These are phyloP conservation scores for Fusarium buxicola DNA, from an alignment of 2,329 filamentous ascomycete genomes.

Conservation along the genomic window DNA sequence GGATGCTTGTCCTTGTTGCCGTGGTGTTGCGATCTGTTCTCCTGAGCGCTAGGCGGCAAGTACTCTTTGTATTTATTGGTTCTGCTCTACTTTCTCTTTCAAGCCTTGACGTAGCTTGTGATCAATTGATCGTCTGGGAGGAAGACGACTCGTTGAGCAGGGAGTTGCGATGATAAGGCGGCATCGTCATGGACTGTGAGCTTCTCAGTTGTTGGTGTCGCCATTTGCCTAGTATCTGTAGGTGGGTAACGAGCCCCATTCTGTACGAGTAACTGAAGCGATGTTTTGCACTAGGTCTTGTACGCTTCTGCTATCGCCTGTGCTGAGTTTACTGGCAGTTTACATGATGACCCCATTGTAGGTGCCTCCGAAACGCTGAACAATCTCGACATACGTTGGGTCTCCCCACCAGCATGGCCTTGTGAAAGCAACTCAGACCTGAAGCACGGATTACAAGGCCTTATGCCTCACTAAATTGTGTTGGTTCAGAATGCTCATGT, in stretches of 20 bases:
- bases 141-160: background rate
- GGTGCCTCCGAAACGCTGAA: background rate
- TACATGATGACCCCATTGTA: background rate
- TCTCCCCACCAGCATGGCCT: background rate
- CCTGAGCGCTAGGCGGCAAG: background rate
- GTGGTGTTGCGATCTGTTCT: constrained; percentile 5
- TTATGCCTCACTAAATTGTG: background rate
- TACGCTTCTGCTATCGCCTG: background rate
- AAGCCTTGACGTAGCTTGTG: background rate
- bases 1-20: constrained; percentile 17
- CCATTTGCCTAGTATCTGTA: background rate
- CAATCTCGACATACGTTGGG: background rate
- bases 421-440: background rate
- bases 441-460: background rate
- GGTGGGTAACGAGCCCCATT: constrained; percentile 1
- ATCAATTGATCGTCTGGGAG: constrained; percentile 3
- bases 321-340: background rate
- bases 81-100: background rate
- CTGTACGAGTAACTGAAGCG: constrained; percentile 11
- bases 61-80: background rate
- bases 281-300: background rate
- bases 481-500: background rate
- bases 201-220: background rate
- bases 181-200: constrained; percentile 2
- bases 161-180: background rate